phyloP scores from a whole-genome alignment of 2,329 filamentous ascomycete genomes.

The Curvularia lunata region DNA sequence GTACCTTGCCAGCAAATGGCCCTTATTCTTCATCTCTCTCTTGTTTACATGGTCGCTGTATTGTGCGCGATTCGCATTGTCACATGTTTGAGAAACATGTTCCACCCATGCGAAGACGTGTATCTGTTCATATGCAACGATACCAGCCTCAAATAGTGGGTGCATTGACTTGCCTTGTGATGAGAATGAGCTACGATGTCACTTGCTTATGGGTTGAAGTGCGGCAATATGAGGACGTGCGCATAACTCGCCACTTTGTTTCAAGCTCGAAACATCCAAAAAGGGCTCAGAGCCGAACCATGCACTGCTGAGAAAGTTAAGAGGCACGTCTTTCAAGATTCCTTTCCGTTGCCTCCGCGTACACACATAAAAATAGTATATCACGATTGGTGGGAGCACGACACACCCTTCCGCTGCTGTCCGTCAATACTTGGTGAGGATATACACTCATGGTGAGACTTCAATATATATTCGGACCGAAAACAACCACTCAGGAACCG shows the following conservation, averaged over 20 bases:
- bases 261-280: neutral
- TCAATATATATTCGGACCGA: constrained; percentile 1
- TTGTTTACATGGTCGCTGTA: neutral
- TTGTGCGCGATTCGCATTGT: neutral
- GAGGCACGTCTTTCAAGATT: neutral
- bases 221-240: neutral
- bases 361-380: neutral
- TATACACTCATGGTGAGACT: neutral
- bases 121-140: neutral
- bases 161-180: neutral
- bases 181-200: neutral
- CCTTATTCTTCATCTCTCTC: neutral
- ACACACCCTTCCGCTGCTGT: neutral
- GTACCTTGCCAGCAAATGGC: neutral
- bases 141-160: neutral
- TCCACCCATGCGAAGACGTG: neutral
- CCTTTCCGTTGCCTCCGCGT: neutral
- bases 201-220: neutral
- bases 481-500: too few relatives aligned
- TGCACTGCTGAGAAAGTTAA: neutral
- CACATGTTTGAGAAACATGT: neutral
- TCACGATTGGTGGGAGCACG: neutral
- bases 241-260: neutral
- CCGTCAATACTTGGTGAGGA: neutral
- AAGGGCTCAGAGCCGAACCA: neutral